Conservation (phyloP, 2,329 filamentous ascomycete species). For the Lecanicillium sp. region DNA sequence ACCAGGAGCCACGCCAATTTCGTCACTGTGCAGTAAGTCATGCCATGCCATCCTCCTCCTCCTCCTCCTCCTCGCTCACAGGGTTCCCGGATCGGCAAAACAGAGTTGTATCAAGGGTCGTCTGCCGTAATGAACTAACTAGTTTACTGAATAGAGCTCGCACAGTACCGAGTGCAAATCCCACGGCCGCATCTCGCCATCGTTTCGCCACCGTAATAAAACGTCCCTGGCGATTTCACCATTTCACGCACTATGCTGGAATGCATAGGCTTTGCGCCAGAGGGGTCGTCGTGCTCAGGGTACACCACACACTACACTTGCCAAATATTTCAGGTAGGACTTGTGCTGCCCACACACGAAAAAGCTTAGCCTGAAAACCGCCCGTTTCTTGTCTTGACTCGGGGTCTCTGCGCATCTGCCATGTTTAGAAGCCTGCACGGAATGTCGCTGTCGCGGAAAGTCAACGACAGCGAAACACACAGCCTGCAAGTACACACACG, state of each 20-base stretch:
- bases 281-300: no score
- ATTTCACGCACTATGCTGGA: neutral
- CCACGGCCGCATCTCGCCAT: no score
- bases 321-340: neutral
- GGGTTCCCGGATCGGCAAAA: neutral
- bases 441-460: constrained; percentile 1
- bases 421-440: constrained; percentile 1
- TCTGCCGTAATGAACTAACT: no score
- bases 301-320: no score
- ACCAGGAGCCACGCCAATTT: no score
- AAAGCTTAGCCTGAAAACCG: no score
- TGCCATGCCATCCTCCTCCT: no score
- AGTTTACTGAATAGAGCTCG: no score
- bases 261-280: neutral
- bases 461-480: no score
- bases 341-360: no score
- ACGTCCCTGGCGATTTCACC: neutral
- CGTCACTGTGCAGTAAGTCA: neutral
- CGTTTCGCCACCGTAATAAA: neutral
- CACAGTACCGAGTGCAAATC: no score
- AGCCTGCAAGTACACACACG: no score
- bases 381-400: neutral
- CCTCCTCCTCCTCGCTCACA: neutral
- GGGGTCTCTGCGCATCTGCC: neutral
- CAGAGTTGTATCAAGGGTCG: neutral